Percentiles rank a stretch among this genome's conserved stretches.
phyloP scores from a whole-genome alignment of 176 grass and related monocot species.

The Carex parvula region DNA sequence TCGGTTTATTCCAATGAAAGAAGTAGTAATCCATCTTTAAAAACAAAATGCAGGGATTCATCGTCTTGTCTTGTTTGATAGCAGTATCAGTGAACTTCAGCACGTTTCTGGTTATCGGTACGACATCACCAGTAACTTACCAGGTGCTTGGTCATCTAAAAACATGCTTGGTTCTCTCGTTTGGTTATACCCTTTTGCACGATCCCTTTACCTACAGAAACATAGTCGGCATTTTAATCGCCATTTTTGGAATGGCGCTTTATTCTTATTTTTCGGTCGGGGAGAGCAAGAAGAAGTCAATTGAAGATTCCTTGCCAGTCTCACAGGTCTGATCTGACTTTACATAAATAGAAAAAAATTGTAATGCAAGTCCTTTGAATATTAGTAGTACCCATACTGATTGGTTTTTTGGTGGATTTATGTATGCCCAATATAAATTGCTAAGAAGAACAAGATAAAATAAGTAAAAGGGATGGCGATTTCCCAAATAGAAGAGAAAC shows the following conservation, averaged over 20 bases:
- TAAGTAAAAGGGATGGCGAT: background rate
- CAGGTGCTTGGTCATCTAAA: constrained; percentile 99
- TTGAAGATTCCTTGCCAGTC: constrained; percentile 62
- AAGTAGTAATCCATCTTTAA: background rate
- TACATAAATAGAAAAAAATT: background rate
- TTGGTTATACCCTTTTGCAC: constrained; percentile 85
- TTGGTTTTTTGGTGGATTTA: background rate
- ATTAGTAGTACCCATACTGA: background rate
- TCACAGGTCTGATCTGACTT: constrained; percentile 70
- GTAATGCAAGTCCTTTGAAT: background rate
- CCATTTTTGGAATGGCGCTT: constrained; percentile 88
- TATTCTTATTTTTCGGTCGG: constrained; percentile 88
- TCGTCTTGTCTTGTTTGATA: constrained; percentile 92
- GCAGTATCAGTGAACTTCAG: constrained; percentile 98
- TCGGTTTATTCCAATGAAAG: background rate
- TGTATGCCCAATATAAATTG: background rate
- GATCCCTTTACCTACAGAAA: constrained; percentile 82
- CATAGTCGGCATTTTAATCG: constrained; percentile 81
- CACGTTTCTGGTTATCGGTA: constrained; percentile 96
- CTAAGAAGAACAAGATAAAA: background rate
- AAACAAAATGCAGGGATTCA: constrained; percentile 64
- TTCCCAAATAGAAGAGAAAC: background rate
- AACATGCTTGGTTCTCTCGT: constrained; percentile 94
- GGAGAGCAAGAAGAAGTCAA: constrained; percentile 91
- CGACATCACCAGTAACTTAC: constrained; percentile 94